Base-by-base conservation (phyloP, 768 basidiomycete species). In the Paxillus involutus region DNA sequence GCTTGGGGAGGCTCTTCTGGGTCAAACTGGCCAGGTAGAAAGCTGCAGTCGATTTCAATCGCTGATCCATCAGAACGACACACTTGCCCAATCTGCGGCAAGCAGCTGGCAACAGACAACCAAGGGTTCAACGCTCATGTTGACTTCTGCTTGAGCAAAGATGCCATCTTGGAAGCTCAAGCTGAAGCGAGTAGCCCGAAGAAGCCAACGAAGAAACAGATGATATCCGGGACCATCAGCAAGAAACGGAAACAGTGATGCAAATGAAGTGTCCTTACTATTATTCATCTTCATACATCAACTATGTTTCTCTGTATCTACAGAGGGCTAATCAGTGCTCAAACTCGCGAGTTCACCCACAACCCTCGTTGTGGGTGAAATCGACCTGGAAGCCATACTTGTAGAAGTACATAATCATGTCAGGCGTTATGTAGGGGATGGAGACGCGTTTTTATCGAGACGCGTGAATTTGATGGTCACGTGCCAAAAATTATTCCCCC, bases 91-190 rank as follows among this genome's bases (percentile, higher is more conserved):
- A 75, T 94, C 21, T 95, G 91, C 62, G 65, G 71, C 24, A 84
- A 81, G 64, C 66, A 71, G 12, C 66, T 93, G 50, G 73, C 79
- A 55, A 83, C 80, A 1, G 85, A 92, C 66, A 97, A 97, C 65
- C 76, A 80, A 45, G 85, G 81, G 5, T 71, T 97, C 33, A 96
- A 97, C 64, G 76, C 82, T n/a, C 94, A 97, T 63, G 78, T 97
- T 42, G 94, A 97, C 69, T 89, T 86, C 62, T 97, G 94, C 64
- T 69, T 97, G 47, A 94, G 90, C 66, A 82, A 83, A 53, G 81
- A 80, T 21, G 88, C 84, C 3, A 94, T 96, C 56, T 72, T 80
- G 54, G 81, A 89, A 62, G 89, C 89, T 0, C 88, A 89, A 52
- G 63, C 60, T 0, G 62, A 65, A 49, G 65, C 65, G 5, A 58